Evolutionary conservation across 2,329 filamentous ascomycete species (phyloP).

Genomic region (Hymenoscyphus linearis): DNA sequence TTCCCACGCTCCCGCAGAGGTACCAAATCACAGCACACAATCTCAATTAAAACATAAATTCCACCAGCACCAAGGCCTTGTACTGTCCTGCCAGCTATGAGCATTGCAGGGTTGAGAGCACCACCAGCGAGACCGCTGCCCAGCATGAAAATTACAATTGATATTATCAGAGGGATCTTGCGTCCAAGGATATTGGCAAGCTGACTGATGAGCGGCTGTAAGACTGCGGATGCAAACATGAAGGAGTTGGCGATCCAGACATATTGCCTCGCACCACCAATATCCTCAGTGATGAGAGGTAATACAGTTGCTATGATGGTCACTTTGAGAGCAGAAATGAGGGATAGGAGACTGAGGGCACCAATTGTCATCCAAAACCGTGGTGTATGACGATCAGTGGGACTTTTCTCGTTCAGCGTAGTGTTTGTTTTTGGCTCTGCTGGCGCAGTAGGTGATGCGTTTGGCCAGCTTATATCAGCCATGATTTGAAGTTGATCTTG

Average conservation of each 20-base stretch:
- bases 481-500: neutral
- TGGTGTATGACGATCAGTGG: neutral
- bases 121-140: constrained; percentile 23
- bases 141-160: constrained; percentile 17
- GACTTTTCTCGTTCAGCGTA: neutral
- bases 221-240: constrained; percentile 27
- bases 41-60: constrained; percentile 38
- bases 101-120: constrained; percentile 16
- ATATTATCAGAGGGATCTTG: constrained; percentile 35
- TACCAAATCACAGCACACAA: constrained; percentile 40
- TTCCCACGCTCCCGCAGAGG: constrained; percentile 35
- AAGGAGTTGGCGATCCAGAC: constrained; percentile 4
- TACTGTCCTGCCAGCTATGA: constrained; percentile 33
- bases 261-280: neutral
- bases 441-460: neutral
- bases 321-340: neutral
- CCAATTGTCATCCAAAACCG: neutral
- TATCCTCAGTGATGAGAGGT: neutral
- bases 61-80: constrained; percentile 46
- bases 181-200: constrained; percentile 47
- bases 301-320: neutral
- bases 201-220: constrained; percentile 47
- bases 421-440: neutral
- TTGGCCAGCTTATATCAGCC: neutral
- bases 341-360: neutral